These are phyloP conservation scores for Fusarium fracticaudum DNA, from an alignment of 2,329 filamentous ascomycete genomes.

Conservation along the genomic window DNA sequence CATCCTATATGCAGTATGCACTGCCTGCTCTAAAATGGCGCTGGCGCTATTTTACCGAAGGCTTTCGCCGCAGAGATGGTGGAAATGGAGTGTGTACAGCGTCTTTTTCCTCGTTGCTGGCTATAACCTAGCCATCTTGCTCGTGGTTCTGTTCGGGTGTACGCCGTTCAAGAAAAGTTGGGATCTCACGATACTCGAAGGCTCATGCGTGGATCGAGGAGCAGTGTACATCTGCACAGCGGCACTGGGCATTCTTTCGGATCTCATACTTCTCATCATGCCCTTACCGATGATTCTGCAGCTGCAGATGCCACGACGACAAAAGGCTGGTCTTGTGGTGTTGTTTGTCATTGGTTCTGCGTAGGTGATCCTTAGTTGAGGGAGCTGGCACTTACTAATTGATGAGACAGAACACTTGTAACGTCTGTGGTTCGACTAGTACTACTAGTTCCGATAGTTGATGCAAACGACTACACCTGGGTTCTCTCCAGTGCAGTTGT, in stretches of 20 bases:
- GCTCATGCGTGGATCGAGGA: slow-evolving; percentile 52
- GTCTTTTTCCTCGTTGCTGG: slow-evolving; percentile 45
- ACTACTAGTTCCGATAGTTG: slow-evolving; percentile 43
- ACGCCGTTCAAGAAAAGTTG: slow-evolving; percentile 46
- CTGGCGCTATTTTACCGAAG: slow-evolving; percentile 52
- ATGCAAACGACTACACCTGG: slow-evolving; percentile 46
- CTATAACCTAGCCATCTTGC: slow-evolving; percentile 47
- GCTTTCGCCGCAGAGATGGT: slow-evolving; percentile 49
- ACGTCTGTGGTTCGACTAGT: slow-evolving; percentile 49
- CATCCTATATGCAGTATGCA: slow-evolving; percentile 38
- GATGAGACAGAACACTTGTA: slow-evolving; percentile 45
- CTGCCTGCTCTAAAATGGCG: slow-evolving; percentile 49
- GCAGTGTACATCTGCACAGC: slow-evolving; percentile 47
- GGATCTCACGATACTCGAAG: slow-evolving; percentile 44
- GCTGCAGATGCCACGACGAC: slow-evolving; percentile 56
- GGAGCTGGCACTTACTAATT: neutral
- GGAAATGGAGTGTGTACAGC: slow-evolving; percentile 45
- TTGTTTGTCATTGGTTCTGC: slow-evolving; percentile 58
- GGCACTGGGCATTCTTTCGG: slow-evolving; percentile 58
- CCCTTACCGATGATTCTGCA: slow-evolving; percentile 57
- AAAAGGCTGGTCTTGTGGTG: slow-evolving; percentile 56
- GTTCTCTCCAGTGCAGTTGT: slow-evolving; percentile 42
- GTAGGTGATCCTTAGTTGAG: slow-evolving; percentile 14
- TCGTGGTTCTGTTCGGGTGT: slow-evolving; percentile 52
- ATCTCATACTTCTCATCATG: slow-evolving; percentile 57